Evolutionary conservation across 2,329 filamentous ascomycete species (phyloP).

Genomic region (Claviceps sp.): DNA sequence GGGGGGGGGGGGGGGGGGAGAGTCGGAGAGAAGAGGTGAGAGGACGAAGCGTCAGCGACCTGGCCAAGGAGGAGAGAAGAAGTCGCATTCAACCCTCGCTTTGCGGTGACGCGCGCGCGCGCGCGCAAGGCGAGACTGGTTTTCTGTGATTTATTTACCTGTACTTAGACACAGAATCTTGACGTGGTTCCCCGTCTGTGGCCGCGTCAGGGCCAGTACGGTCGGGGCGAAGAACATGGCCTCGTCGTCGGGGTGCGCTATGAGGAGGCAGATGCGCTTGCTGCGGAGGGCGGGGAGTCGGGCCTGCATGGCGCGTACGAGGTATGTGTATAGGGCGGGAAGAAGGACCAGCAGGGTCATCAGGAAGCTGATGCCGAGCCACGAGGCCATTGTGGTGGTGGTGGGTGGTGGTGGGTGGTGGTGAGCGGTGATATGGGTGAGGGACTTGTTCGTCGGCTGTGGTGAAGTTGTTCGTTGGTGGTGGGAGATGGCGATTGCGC

Average conservation of each 20-base stretch:
- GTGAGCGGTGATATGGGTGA: neutral
- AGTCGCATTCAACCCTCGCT: too few relatives aligned
- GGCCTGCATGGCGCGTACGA: slow-evolving; percentile 29
- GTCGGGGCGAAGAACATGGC: slow-evolving; percentile 98
- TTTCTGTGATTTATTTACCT: slow-evolving; percentile 30
- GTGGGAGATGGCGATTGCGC: too few relatives aligned
- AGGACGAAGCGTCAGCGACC: neutral
- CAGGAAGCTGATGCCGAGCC: slow-evolving; percentile 5
- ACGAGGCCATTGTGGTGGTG: slow-evolving; percentile 2
- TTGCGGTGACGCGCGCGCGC: too few relatives aligned
- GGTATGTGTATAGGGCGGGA: slow-evolving; percentile 34
- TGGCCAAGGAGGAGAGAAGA: neutral
- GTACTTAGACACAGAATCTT: slow-evolving; percentile 89
- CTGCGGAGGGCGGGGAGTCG: slow-evolving; percentile 56
- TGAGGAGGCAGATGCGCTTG: slow-evolving; percentile 83
- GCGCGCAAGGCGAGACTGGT: too few relatives aligned
- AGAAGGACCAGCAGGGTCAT: slow-evolving; percentile 4
- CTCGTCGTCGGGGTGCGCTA: slow-evolving; percentile 96
- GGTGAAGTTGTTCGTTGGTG: too few relatives aligned
- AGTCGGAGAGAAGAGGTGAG: too few relatives aligned
- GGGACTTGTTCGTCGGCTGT: too few relatives aligned
- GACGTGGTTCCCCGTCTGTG: slow-evolving; percentile 73
- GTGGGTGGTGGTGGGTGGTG: neutral
- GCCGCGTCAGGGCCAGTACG: slow-evolving; percentile 68
- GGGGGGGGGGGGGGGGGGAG: too few relatives aligned